Evolutionary conservation across 306 rosid genomes (phyloP).

Genomic region (Cicer pinnatifidum): DNA sequence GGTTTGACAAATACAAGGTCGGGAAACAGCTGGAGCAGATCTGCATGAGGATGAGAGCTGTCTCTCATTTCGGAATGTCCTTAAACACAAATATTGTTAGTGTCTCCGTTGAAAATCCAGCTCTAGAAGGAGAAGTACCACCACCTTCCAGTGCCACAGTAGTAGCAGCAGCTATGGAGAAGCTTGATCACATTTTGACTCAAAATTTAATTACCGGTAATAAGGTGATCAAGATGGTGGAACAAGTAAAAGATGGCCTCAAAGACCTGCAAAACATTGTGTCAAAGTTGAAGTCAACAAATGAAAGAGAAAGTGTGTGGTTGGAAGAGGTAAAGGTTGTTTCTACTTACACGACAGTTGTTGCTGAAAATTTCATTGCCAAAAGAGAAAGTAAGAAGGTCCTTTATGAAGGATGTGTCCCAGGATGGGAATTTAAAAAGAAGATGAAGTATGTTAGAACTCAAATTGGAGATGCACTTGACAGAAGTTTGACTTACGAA

Average conservation of each 20-base stretch:
- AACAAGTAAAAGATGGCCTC: background rate
- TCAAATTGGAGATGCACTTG: conserved; percentile 21
- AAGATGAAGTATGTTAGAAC: conserved; percentile 15
- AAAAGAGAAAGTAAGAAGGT: background rate
- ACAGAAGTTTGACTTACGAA: conserved; percentile 23
- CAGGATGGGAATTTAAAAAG: background rate
- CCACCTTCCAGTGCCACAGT: background rate
- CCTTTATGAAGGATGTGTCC: background rate
- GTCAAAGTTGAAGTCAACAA: background rate
- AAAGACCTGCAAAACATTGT: background rate
- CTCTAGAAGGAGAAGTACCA: background rate
- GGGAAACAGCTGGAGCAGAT: background rate
- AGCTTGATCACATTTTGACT: conserved; percentile 6
- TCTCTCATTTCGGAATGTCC: background rate
- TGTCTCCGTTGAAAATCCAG: conserved; percentile 11
- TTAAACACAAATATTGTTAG: background rate
- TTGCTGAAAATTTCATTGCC: conserved; percentile 16
- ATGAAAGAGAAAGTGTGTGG: conserved; percentile 37
- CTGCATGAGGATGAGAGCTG: background rate
- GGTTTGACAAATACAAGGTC: background rate
- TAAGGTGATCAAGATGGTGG: background rate
- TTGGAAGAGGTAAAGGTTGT: conserved; percentile 23
- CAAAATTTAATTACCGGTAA: background rate
- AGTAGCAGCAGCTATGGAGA: background rate
- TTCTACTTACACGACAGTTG: background rate